phyloP scores from a whole-genome alignment of 1,284 basidiomycete genomes.

The Pulchroboletus neoregius region DNA sequence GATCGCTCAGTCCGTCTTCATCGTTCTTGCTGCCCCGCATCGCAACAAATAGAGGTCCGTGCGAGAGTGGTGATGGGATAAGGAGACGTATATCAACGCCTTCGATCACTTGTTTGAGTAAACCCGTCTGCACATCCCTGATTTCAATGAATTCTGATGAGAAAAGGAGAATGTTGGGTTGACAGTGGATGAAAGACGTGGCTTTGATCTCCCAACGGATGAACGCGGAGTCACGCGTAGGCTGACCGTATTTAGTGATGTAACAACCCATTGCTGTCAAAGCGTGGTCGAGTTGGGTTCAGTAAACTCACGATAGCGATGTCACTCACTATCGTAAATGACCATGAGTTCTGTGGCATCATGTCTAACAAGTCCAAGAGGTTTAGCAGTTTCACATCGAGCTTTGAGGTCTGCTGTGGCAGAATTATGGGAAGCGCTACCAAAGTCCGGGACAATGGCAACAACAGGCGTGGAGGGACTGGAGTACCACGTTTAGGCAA shows the following conservation, averaged over 20 bases:
- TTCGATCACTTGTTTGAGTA: constrained; percentile 72
- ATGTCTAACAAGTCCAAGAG: constrained; percentile 64
- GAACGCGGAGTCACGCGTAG: constrained; percentile 55
- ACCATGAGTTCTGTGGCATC: constrained; percentile 58
- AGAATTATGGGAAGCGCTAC: constrained; percentile 38
- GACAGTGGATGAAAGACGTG: constrained; percentile 53
- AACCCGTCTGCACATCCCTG: constrained; percentile 55
- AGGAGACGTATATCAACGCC: constrained; percentile 62
- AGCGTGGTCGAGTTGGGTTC: neutral
- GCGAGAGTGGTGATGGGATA: constrained; percentile 34
- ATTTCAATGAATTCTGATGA: constrained; percentile 71
- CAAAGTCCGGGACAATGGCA: constrained; percentile 59
- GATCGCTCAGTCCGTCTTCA: constrained; percentile 52
- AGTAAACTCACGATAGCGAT: neutral
- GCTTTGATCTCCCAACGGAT: constrained; percentile 75
- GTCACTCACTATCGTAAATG: constrained; percentile 62
- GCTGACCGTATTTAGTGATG: constrained; percentile 63
- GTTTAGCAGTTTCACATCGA: constrained; percentile 54
- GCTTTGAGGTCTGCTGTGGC: constrained; percentile 52
- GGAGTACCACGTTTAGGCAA: constrained; percentile 6
- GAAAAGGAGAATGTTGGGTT: constrained; percentile 63
- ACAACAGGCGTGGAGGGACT: constrained; percentile 42
- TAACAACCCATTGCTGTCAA: constrained; percentile 61
- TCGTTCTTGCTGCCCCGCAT: constrained; percentile 56
- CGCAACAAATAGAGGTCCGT: constrained; percentile 52